Base-by-base conservation (phyloP, 208 protist species). In the Leptomonas pyrrhocoris region DNA sequence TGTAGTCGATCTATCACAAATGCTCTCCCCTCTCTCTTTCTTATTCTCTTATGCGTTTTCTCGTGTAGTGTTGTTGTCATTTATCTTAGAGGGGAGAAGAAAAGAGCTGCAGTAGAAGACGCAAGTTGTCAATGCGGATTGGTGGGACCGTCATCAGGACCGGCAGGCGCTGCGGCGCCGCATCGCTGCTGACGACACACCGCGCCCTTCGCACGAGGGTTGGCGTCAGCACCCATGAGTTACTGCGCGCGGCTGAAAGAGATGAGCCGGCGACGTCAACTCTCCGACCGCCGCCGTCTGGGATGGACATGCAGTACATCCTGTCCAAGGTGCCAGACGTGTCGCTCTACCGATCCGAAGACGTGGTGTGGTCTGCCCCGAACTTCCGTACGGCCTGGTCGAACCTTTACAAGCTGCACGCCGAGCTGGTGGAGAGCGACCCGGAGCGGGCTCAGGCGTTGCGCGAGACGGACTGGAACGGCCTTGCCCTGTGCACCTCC, bases 351-450 rank as follows among this genome's bases (percentile, higher is more conserved):
- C 71, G 77, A 27, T 93, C 86, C 7, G 83, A 88, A 36, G 34
- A 69, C 9, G 61, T 38, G 8, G 74, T 90, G 27, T 95, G 90
- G 90, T 51, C 55, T 1, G 79, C 81, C 7, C 50, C 62, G 13
- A 92, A 79, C 48, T 63, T 94, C 27, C 61, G 61, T 19, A 73
- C 85, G 23, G 89, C 84, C 11, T 94, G 89, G 89, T 74, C 68
- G n/a, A 25, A 31, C 25, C 62, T 90, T 25, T 65, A 89, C 71
- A 65, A 80, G 16, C 58, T 49, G 18, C 73, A 77, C 62, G 38
- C 65, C 23, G 48, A 40, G 7, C 31, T 43, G 16, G 28, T 53
- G n/a, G 36, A 62, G 15, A 61, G 38, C 7, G 78, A 92, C 42
- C 69, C 66, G 12, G 42, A 60, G 28, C 78, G 82, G 12, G 73